phyloP scores from a whole-genome alignment of 306 rosid species.

The Bauhinia variegata region DNA sequence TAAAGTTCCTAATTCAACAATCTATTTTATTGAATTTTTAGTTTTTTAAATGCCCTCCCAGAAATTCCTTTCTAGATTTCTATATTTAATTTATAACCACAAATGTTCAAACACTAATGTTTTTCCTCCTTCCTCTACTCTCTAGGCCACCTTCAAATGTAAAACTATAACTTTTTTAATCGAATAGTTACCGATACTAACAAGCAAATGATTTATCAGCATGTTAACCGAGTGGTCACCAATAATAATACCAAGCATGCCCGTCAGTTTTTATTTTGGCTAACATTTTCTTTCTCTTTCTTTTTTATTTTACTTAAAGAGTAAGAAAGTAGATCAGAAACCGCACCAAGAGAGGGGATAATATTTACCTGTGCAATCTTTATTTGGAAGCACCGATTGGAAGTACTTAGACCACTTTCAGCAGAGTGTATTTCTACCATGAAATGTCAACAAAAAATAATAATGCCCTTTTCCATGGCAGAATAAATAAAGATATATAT shows the following conservation, averaged over 20 bases:
- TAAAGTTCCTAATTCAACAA: background rate
- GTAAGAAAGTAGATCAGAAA: background rate
- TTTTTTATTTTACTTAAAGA: no score
- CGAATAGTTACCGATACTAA: background rate
- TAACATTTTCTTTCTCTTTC: no score
- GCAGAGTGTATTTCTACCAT: slow-evolving; percentile 87
- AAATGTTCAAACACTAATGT: background rate
- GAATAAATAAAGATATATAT: background rate
- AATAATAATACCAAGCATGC: no score
- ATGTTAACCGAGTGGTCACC: no score
- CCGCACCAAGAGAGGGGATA: slow-evolving; percentile 1
- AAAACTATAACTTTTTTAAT: background rate
- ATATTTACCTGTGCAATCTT: slow-evolving; percentile 70
- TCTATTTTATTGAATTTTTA: background rate
- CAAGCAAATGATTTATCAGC: background rate
- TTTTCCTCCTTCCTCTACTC: slow-evolving; percentile 5
- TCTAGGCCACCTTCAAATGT: background rate
- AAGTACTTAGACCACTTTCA: slow-evolving; percentile 88
- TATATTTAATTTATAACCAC: no score
- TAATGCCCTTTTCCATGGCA: slow-evolving; percentile 23
- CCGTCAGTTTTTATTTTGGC: no score
- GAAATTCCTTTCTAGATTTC: background rate
- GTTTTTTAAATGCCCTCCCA: background rate
- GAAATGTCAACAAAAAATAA: slow-evolving; percentile 31
- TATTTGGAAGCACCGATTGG: slow-evolving; percentile 79